Evolutionary conservation across 768 basidiomycete genomes (phyloP).

Genomic region (Tulasnella sp.): DNA sequence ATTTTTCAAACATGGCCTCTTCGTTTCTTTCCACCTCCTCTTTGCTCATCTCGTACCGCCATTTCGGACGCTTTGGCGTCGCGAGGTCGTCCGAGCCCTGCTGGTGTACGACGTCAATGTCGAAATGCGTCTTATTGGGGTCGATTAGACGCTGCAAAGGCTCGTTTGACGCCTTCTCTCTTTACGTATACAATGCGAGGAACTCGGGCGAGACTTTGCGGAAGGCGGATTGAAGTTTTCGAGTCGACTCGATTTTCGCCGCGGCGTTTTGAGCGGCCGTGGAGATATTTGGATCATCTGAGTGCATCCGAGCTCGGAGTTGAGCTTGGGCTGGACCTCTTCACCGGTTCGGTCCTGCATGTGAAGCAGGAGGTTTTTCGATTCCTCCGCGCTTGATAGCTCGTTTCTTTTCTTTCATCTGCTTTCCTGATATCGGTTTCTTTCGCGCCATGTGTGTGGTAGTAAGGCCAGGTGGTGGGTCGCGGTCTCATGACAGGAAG

Average conservation of each 20-base stretch:
- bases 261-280: slow-evolving; percentile 28
- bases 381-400: slow-evolving; percentile 77
- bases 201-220: slow-evolving; percentile 51
- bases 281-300: slow-evolving; percentile 29
- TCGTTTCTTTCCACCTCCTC: slow-evolving; percentile 86
- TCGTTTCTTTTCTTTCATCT: slow-evolving; percentile 69
- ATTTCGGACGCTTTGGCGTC: slow-evolving; percentile 71
- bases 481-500: background rate
- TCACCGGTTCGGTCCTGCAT: background rate
- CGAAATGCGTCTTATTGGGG: slow-evolving; percentile 18
- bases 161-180: slow-evolving; percentile 45
- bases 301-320: slow-evolving; percentile 22
- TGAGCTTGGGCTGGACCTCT: background rate
- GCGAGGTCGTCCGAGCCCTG: slow-evolving; percentile 29
- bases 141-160: slow-evolving; percentile 52
- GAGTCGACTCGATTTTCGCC: slow-evolving; percentile 37
- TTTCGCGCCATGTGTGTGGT: slow-evolving; percentile 30
- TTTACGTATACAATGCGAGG: slow-evolving; percentile 56
- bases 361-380: slow-evolving; percentile 32
- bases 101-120: slow-evolving; percentile 24
- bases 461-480: background rate
- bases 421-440: slow-evolving; percentile 51
- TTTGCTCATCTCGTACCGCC: slow-evolving; percentile 81
- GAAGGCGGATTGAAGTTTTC: slow-evolving; percentile 58
- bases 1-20: slow-evolving; percentile 71